phyloP scores from a whole-genome alignment of 352 stramenopile genomes.

The Sclerospora graminicola region DNA sequence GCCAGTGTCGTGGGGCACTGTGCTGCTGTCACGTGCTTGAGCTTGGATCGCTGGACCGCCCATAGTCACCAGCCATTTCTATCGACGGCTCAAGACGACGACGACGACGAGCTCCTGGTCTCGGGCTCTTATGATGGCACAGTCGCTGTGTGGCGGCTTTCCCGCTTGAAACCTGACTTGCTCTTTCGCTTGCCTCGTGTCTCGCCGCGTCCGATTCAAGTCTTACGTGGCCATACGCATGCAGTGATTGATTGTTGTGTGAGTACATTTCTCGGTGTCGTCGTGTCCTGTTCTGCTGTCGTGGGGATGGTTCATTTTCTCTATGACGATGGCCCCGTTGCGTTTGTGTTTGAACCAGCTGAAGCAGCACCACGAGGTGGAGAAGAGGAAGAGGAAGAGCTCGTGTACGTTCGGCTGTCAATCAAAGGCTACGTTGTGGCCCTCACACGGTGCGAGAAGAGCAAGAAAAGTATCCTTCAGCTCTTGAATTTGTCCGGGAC shows the following conservation, averaged over 20 bases:
- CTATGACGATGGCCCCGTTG: conserved; percentile 59
- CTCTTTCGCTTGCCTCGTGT: conserved; percentile 65
- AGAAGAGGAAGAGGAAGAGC: conserved; percentile 11
- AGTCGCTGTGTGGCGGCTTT: conserved; percentile 63
- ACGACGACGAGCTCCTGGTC: conserved; percentile 67
- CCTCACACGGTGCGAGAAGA: conserved; percentile 10
- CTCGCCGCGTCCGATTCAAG: conserved; percentile 49
- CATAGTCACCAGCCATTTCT: too few species aligned
- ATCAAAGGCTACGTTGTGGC: conserved; percentile 55
- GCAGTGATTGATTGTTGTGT: conserved; percentile 51
- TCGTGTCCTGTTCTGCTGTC: conserved; percentile 45
- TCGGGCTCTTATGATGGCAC: conserved; percentile 62
- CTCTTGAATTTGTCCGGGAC: conserved; percentile 66
- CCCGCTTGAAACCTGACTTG: conserved; percentile 56
- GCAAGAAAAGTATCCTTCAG: conserved; percentile 24
- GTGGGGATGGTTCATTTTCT: conserved; percentile 62
- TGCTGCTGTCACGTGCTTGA: conserved; percentile 59
- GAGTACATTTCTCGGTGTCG: conserved; percentile 51
- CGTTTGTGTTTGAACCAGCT: conserved; percentile 47
- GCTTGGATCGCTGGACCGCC: conserved; percentile 50
- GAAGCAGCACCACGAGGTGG: too few species aligned
- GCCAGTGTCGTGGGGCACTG: conserved; percentile 71
- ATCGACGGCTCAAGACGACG: conserved; percentile 23
- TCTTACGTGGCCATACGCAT: conserved; percentile 47
- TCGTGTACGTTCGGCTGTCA: conserved; percentile 41